A percentile compares a stretch with the other conserved stretches of the same genome.
phyloP scores from a whole-genome alignment of 306 rosid species.

The Glycine tomentella region DNA sequence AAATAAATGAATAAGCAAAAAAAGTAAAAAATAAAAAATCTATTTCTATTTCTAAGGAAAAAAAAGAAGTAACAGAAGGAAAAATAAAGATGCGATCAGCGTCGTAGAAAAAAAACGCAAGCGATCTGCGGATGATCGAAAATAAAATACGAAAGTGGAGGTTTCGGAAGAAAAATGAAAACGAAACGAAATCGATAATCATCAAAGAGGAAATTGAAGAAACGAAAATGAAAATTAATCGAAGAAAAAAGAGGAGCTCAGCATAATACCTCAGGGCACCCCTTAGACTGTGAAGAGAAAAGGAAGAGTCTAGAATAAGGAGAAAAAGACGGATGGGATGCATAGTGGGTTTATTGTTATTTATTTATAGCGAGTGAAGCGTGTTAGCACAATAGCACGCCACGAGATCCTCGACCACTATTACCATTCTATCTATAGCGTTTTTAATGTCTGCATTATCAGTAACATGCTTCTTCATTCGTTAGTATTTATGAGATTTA shows the following conservation, averaged over 20 bases:
- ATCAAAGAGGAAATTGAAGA: neutral
- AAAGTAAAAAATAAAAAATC: neutral
- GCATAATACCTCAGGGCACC: conserved; percentile 60
- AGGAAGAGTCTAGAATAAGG: conserved; percentile 44
- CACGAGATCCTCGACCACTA: no score
- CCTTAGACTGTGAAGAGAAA: conserved; percentile 15
- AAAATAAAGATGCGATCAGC: neutral
- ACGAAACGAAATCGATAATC: neutral
- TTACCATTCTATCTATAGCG: neutral
- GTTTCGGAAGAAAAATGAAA: neutral
- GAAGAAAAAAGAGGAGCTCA: neutral
- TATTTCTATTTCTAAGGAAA: neutral
- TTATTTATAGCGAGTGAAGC: neutral
- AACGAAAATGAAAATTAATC: neutral
- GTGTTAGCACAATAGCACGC: neutral
- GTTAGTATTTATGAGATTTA: no score
- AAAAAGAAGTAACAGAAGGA: neutral
- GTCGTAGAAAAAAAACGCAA: neutral
- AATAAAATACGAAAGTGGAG: neutral
- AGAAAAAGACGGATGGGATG: neutral
- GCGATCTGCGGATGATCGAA: conserved; percentile 16
- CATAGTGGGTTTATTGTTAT: neutral
- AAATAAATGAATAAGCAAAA: neutral
- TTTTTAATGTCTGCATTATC: no score
- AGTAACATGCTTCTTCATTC: no score